Base-by-base conservation (phyloP, 371 early-diverging fungal genomes). In the Rhizoclosmatium hyalinum region DNA sequence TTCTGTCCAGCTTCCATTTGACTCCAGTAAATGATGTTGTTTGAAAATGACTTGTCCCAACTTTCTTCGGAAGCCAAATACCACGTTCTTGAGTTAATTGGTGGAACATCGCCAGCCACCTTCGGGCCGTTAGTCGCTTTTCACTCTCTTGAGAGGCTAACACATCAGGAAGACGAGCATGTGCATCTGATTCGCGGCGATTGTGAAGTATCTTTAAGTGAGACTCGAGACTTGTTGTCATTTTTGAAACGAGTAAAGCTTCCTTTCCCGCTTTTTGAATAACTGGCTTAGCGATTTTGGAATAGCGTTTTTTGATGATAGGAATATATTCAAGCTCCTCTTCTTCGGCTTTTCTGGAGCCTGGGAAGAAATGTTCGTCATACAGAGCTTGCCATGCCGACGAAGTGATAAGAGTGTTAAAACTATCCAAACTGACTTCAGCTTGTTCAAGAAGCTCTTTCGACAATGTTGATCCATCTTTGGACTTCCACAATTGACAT, bases 1-100 rank as follows among this genome's bases (percentile, higher is more conserved):
- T 72, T 24, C 76, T 47, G 68, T 89, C 88, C 24, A 89, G 74
- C 68, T 86, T 87, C 85, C 87, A 90, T 53, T 47, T 47, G 3
- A 58, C 5, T 3, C 70, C 69, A 17, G 54, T 14, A 21, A 3
- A 5, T 65, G 5, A 5, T 5, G 10, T 44, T 6, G n/a, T 6
- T 39, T 39, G 4, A 45, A 14, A 21, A 44, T 19, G 12, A 6
- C 21, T 19, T 14, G 73, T n/a, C 12, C 43, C 43, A 21, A 47
- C 73, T 32, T 68, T 71, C 55, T 64, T 60, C 10, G 76, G 54
- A 21, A 80, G 63, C 87, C 87, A 87, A 8, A 83, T 80, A 2
- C 82, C 85, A 8, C 84, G 79, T 60, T 82, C 83, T 41, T 76
- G 74, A 14, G 83, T 84, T 65, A 89, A 69, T 32, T 78, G 80